phyloP scores from a whole-genome alignment of 2,329 filamentous ascomycete genomes.

The Orbilia oligospora region DNA sequence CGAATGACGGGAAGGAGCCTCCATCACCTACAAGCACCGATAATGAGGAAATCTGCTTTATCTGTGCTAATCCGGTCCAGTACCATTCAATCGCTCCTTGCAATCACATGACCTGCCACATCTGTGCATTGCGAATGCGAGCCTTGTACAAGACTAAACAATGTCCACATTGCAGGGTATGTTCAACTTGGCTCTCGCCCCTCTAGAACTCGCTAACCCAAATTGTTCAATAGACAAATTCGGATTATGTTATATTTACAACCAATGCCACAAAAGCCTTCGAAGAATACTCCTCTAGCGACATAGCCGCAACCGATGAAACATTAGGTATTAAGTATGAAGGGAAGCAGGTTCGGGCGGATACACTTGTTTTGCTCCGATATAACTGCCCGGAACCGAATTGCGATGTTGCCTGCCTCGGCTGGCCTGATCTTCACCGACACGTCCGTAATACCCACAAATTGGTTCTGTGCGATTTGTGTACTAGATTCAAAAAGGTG shows the following conservation, averaged over 20 bases:
- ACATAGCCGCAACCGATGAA: slow-evolving; percentile 83
- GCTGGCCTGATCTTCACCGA: slow-evolving; percentile 82
- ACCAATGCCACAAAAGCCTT: slow-evolving; percentile 85
- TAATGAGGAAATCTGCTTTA: slow-evolving; percentile 88
- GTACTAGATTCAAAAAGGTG: slow-evolving; percentile 94
- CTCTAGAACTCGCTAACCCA: slow-evolving; percentile 15
- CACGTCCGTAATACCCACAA: slow-evolving; percentile 86
- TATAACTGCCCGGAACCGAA: slow-evolving; percentile 93
- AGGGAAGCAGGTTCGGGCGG: slow-evolving; percentile 88
- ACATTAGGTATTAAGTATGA: slow-evolving; percentile 94
- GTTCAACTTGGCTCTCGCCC: slow-evolving; percentile 65
- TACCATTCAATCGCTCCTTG: slow-evolving; percentile 92
- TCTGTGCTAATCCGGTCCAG: slow-evolving; percentile 90
- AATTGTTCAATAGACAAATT: slow-evolving; percentile 61
- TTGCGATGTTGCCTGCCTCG: slow-evolving; percentile 87
- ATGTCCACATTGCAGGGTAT: slow-evolving; percentile 93
- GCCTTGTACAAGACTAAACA: slow-evolving; percentile 96
- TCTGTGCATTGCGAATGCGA: slow-evolving; percentile 90
- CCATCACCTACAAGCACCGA: slow-evolving; percentile 68
- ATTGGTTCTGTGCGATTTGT: slow-evolving; percentile 85
- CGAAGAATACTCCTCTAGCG: slow-evolving; percentile 81
- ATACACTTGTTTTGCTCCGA: slow-evolving; percentile 86
- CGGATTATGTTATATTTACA: slow-evolving; percentile 86
- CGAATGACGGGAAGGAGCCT: slow-evolving; percentile 60
- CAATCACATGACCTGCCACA: slow-evolving; percentile 97